Base-by-base conservation (phyloP, 768 basidiomycete species). In the Pholiota microspora region DNA sequence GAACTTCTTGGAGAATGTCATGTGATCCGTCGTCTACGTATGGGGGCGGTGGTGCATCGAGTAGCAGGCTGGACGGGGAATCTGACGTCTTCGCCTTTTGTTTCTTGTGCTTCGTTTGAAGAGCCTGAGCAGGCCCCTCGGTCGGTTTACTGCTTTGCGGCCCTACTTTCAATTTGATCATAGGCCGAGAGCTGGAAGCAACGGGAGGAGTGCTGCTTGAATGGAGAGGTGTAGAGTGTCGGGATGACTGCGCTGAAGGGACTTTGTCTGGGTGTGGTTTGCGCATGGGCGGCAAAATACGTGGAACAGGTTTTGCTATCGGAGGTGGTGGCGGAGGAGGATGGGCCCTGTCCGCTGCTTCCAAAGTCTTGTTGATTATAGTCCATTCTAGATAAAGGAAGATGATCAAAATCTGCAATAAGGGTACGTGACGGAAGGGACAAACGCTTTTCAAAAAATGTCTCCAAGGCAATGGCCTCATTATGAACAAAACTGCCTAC, bases 401-500 rank as follows among this genome's bases (percentile, higher is more conserved):
- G 27, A 45, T 50, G 36, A 36, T 31, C 12, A 52, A 12, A 47
- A 21, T 46, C 23, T 45, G 21, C 31, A 5, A 3, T 46, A 16
- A 38, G 31, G 51, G 27, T 40, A 0, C 55, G 23, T 54, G 28
- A 4, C n/a, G 27, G 21, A 27, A 40, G 29, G 28, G 12, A 78
- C 89, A 53, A 64, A 94, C 94, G 78, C 73, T 89, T 92, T 59
- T 96, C 89, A 61, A 98, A 96, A 64, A 88, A 86, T 0, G 72
- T 76, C 62, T 96, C 92, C 35, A 98, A 72, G 24, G 78, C 77
- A 34, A 88, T 75, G 0, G 92, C 89, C 59, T 91, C 86, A 44
- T 83, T 86, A 59, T 89, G 83, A 7, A 88, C 90, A 52, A 78
- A 86, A 51, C 83, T 86, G 24, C 84, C 84, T 10, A 79, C 71